Evolutionary conservation across 768 basidiomycete species (phyloP).

Genomic region (Tephrocybe rancida): DNA sequence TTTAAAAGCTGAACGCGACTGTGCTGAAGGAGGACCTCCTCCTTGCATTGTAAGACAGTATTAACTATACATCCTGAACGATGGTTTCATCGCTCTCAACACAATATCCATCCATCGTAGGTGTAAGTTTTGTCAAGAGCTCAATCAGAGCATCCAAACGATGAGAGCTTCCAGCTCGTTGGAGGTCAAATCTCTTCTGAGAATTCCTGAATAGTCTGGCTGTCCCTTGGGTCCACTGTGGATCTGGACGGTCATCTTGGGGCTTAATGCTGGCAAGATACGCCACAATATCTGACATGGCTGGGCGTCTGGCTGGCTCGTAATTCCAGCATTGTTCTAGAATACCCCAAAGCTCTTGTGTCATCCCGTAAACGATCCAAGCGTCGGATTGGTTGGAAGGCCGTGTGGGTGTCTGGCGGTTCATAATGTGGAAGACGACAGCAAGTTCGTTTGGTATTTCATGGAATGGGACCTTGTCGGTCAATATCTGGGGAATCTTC

Average conservation of each 20-base stretch:
- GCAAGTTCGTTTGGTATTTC: not conserved
- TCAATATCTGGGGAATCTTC: not conserved
- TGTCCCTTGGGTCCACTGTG: not conserved
- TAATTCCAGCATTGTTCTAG: not conserved
- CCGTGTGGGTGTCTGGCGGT: not conserved
- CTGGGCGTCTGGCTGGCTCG: too few relatives aligned
- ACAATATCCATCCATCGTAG: too few relatives aligned
- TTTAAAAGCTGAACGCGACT: too few relatives aligned
- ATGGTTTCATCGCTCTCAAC: too few relatives aligned
- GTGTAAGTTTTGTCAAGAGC: too few relatives aligned
- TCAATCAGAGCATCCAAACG: too few relatives aligned
- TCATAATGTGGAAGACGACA: not conserved
- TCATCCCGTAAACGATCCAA: not conserved
- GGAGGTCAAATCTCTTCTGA: too few relatives aligned
- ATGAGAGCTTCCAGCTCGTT: too few relatives aligned
- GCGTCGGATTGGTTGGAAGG: not conserved
- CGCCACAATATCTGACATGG: not conserved
- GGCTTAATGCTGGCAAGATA: not conserved
- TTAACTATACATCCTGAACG: too few relatives aligned
- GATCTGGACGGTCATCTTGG: not conserved
- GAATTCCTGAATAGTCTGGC: too few relatives aligned
- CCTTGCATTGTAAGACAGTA: too few relatives aligned
- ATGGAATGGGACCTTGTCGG: not conserved
- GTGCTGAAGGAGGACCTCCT: too few relatives aligned
- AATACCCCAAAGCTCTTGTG: not conserved